Evolutionary conservation across 805 yeast species (phyloP), one percentile per base, ranked within the genome.

Genomic region (Ogataea ganodermae): DNA sequence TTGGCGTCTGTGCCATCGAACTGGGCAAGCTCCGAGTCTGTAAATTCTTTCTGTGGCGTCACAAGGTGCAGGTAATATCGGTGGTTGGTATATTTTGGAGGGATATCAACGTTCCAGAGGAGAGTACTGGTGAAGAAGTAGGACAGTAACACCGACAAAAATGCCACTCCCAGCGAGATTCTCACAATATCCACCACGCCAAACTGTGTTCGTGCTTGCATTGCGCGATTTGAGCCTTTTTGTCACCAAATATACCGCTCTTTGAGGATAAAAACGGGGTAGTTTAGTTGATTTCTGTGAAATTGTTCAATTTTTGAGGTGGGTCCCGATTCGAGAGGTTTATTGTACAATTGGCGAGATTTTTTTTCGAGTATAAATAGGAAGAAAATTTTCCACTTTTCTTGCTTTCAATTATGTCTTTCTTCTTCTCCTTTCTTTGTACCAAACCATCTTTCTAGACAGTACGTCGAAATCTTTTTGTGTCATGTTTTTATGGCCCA

Each of bases 81-180:
- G 17, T 28, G 18, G 14, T 42, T 16, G 17, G 24, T 20, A 32
- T 49, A 43, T 30, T 49, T 49, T 6, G 46, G 26, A 9, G 46
- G 68, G 62, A 57, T 79, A 72, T 13, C 74, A 48, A 68, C 74
- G 74, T 52, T 71, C 89, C 89, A 84, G 1, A 79, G 71, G 3
- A 76, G 46, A 0, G 84, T 62, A 1, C 76, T 73, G 0, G 90
- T 85, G 50, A 82, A 70, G 68, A 74, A 73, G 67, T 79, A 83
- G 1, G 88, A 83, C 2, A 76, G 55, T 1, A 76, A 14, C 7
- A 78, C 69, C 54, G 75, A 79, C 17, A 79, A 43, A 5, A 78
- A 50, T 3, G 81, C 50, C 1, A 79, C 3, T 0, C 85, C 85
- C 0, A 71, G 69, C 1, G 75, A 16, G 0, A 79, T 55, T 20